phyloP scores from a whole-genome alignment of 192 early-diverging fungal genomes.

The Coemansia sp. region DNA sequence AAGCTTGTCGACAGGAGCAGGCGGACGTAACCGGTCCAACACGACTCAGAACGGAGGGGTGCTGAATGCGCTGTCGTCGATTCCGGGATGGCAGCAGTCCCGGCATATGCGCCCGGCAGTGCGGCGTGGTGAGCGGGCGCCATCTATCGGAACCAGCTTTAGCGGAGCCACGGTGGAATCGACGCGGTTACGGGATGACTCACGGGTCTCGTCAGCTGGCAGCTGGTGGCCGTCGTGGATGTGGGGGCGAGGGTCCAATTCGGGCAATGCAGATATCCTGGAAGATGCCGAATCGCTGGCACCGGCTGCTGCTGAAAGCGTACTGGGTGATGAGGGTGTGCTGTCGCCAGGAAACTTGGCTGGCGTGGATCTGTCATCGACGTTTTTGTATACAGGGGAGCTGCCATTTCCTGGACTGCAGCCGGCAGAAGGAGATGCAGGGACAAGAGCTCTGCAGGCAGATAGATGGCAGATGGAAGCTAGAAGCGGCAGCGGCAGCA shows the following conservation, averaged over 20 bases:
- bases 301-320: not conserved
- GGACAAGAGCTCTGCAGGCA: not conserved
- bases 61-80: slow-evolving; percentile 1
- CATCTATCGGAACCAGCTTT: slow-evolving; percentile 20
- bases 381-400: slow-evolving; percentile 45
- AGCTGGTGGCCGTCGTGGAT: slow-evolving; percentile 38
- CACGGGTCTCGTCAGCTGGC: slow-evolving; percentile 27
- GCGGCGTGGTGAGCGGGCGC: slow-evolving; percentile 13
- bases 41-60: slow-evolving; percentile 16
- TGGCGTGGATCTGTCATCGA: slow-evolving; percentile 24
- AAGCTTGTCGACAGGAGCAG: not conserved
- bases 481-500: slow-evolving; percentile 2
- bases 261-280: not conserved
- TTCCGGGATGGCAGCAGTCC: slow-evolving; percentile 2
- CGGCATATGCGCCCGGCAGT: slow-evolving; percentile 3
- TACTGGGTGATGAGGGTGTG: not conserved
- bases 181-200: slow-evolving; percentile 39
- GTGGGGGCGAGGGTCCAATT: slow-evolving; percentile 12
- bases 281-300: not conserved
- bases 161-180: slow-evolving; percentile 28
- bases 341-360: slow-evolving; percentile 7
- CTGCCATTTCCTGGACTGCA: slow-evolving; percentile 28
- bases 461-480: slow-evolving; percentile 1
- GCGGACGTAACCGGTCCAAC: slow-evolving; percentile 23
- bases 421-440: not conserved